These are phyloP conservation scores for Candida freyschussii DNA, from an alignment of 1,139 yeast genomes.

Conservation along the genomic window DNA sequence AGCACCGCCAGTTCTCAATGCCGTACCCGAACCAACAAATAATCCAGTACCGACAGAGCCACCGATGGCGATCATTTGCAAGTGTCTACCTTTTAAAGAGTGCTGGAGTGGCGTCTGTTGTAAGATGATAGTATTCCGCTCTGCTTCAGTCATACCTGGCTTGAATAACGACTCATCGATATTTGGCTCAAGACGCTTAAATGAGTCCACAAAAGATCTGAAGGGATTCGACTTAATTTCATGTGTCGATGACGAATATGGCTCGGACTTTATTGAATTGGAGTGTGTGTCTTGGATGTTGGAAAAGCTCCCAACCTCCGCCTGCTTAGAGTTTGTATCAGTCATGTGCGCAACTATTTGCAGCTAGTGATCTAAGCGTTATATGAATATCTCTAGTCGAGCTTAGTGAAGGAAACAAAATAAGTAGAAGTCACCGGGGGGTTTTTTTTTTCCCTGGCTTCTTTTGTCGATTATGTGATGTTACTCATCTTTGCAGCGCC, in stretches of 20 bases:
- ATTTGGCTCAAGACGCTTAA: conserved; percentile 38
- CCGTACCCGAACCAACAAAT: conserved; percentile 22
- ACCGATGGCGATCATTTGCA: conserved; percentile 79
- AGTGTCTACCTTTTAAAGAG: conserved; percentile 19
- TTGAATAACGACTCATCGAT: conserved; percentile 59
- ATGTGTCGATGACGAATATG: not conserved
- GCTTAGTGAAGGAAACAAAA: no score
- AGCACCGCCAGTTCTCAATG: conserved; percentile 22
- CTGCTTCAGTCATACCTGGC: conserved; percentile 18
- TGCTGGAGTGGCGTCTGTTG: conserved; percentile 18
- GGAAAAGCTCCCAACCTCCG: no score
- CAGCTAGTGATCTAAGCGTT: no score
- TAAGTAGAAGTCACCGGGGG: not conserved
- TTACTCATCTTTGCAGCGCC: no score
- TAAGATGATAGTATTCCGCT: conserved; percentile 15
- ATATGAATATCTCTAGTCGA: no score
- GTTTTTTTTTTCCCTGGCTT: no score
- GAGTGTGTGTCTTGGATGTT: no score
- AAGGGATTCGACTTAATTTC: not conserved
- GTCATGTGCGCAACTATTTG: no score
- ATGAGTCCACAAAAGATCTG: conserved; percentile 39
- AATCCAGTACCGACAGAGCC: conserved; percentile 56
- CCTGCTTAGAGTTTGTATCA: no score
- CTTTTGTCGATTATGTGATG: no score
- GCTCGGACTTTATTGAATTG: no score